A percentile compares a stretch with the other conserved stretches of the same genome.
Evolutionary conservation across 1,139 yeast species (phyloP).

Genomic region (Maudiozyma humilis): DNA sequence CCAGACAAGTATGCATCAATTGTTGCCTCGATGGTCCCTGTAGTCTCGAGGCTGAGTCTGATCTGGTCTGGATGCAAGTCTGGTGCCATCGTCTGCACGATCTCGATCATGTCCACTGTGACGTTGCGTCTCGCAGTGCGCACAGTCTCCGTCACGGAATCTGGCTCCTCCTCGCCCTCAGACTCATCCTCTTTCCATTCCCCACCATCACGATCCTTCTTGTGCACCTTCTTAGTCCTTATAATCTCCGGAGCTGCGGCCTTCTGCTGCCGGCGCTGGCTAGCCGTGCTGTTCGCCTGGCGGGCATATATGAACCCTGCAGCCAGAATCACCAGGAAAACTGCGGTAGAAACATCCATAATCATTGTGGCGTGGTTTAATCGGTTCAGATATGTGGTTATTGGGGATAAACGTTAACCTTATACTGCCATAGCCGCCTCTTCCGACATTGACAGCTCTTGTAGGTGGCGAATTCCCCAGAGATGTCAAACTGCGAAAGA

Average conservation of each 20-base stretch:
- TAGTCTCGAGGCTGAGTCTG: conserved; percentile 48
- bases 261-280: neutral
- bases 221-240: neutral
- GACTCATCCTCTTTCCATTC: neutral
- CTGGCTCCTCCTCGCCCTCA: conserved; percentile 3
- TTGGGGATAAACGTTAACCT: too few species aligned
- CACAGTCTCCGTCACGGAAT: conserved; percentile 6
- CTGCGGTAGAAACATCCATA: conserved; percentile 3
- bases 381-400: too few species aligned
- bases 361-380: neutral
- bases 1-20: conserved; percentile 59
- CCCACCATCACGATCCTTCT: neutral
- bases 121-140: conserved; percentile 44
- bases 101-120: conserved; percentile 76
- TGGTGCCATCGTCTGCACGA: conserved; percentile 80
- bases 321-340: neutral
- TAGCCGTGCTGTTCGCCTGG: neutral
- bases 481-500: too few species aligned
- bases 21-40: conserved; percentile 77
- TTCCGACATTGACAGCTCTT: too few species aligned
- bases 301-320: neutral
- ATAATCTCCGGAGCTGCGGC: too few species aligned
- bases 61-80: conserved; percentile 63
- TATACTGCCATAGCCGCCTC: too few species aligned
- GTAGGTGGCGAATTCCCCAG: too few species aligned